Conservation (phyloP, 352 stramenopile genomes). For the Phytophthora pinifolia region DNA sequence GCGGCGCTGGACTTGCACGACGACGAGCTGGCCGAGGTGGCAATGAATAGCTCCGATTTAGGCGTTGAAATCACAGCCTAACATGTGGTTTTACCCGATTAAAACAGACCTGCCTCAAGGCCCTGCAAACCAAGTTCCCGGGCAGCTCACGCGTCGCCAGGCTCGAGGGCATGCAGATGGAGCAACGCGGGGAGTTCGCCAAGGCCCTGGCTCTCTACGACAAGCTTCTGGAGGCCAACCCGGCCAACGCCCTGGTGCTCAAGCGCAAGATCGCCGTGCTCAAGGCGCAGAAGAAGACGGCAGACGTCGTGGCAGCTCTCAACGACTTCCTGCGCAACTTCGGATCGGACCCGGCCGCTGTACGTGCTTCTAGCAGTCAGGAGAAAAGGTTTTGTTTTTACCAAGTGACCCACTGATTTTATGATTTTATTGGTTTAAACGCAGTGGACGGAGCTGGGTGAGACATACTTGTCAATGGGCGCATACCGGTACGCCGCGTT, state of each 20-base stretch:
- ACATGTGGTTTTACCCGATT: slow-evolving; percentile 1
- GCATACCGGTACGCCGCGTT: slow-evolving; percentile 63
- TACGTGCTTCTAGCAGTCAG: no score
- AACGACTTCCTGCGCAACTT: slow-evolving; percentile 65
- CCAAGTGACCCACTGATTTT: slow-evolving; percentile 9
- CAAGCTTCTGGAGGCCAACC: slow-evolving; percentile 56
- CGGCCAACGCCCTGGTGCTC: slow-evolving; percentile 55
- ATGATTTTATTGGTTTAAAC: background rate
- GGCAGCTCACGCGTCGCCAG: slow-evolving; percentile 56
- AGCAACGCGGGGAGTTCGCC: slow-evolving; percentile 53
- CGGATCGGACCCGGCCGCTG: slow-evolving; percentile 51
- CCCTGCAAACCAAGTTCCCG: slow-evolving; percentile 59
- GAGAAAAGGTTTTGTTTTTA: no score
- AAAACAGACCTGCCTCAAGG: slow-evolving; percentile 34
- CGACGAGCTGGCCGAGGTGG: slow-evolving; percentile 42
- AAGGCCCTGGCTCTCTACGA: slow-evolving; percentile 63
- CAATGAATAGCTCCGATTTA: background rate
- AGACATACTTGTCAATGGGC: slow-evolving; percentile 54
- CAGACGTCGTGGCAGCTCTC: slow-evolving; percentile 51
- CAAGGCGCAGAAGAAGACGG: slow-evolving; percentile 63
- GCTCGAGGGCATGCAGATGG: slow-evolving; percentile 60
- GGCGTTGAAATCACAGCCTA: background rate
- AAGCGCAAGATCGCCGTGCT: slow-evolving; percentile 71
- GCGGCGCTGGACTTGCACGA: slow-evolving; percentile 67
- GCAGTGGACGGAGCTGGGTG: slow-evolving; percentile 64